Percentiles rank a stretch among this genome's conserved stretches.
phyloP scores from a whole-genome alignment of 2,329 filamentous ascomycete genomes.

The Talaromyces sp. region DNA sequence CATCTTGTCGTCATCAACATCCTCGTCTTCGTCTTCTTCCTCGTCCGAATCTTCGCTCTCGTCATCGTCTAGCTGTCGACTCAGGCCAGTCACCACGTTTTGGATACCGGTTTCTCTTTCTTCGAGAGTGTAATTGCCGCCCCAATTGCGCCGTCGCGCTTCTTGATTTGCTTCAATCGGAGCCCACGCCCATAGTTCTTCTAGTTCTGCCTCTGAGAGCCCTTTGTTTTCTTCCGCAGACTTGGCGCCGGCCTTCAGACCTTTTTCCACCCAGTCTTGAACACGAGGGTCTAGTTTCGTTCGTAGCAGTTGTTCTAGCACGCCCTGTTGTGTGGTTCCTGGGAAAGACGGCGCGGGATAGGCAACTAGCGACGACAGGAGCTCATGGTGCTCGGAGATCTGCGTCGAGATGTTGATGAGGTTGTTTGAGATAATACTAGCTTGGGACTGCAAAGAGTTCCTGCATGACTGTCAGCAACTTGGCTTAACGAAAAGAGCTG shows the following conservation, averaged over 20 bases:
- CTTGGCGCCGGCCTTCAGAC: constrained; percentile 39
- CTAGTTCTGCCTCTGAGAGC: constrained; percentile 45
- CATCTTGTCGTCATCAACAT: constrained; percentile 33
- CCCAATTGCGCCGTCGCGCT: constrained; percentile 44
- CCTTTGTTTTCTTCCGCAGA: constrained; percentile 12
- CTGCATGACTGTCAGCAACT: constrained; percentile 33
- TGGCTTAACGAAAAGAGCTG: not conserved
- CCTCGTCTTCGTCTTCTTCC: constrained; percentile 51
- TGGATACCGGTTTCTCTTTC: constrained; percentile 62
- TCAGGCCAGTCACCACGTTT: constrained; percentile 67
- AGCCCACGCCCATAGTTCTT: constrained; percentile 56
- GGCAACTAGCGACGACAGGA: constrained; percentile 64
- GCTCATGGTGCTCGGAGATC: constrained; percentile 58
- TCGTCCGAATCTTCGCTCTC: constrained; percentile 40
- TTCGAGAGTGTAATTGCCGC: constrained; percentile 65
- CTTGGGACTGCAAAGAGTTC: constrained; percentile 65
- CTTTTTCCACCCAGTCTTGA: constrained; percentile 65
- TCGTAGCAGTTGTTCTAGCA: constrained; percentile 65
- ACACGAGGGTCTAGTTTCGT: constrained; percentile 78
- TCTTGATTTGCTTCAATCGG: constrained; percentile 42
- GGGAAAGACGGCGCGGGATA: constrained; percentile 73
- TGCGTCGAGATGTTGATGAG: constrained; percentile 61
- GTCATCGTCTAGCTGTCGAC: constrained; percentile 52
- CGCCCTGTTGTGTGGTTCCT: constrained; percentile 55
- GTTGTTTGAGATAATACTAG: constrained; percentile 65